Base-by-base conservation (phyloP, 495 filamentous ascomycete genomes). In the Penicillium fimorum region DNA sequence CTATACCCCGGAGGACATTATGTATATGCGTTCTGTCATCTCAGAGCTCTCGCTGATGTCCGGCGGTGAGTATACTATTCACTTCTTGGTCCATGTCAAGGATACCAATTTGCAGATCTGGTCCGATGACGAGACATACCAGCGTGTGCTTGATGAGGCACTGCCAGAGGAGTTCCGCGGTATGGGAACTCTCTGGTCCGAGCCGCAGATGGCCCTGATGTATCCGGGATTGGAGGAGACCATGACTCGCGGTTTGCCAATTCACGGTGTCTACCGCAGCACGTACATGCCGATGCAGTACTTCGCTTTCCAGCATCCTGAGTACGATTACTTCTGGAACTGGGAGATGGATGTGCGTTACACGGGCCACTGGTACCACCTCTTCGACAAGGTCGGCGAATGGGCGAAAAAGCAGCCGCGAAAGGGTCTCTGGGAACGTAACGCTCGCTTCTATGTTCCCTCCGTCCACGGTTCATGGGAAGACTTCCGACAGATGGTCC, bases 301-400 rank as follows among this genome's bases (percentile, higher is more conserved):
- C 69, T 98, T 96, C 64, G 87, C 93, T 15, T 84, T 90, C 60
- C 82, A 84, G 40, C 94, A 98, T 68, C 89, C 90, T 0, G 92
- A 97, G 66, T 98, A 94, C 66, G 95, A 97, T 55, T 90, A 86
- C 72, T 89, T 93, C 72, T 98, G 94, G 94, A 92, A 98, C 64
- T 97, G 92, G 92, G 94, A 98, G 72, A 96, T 97, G 87, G 94
- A 98, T 65, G 85, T 91, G 35, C 87, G 94, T 4, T 96, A 96
- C 69, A 96, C 88, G 0, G 95, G 94, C n/a, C 92, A 98, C 70
- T 96, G 87, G 79, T 94, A 96, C 70, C 87, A 96, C 60, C 77
- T 97, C 24, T 89, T 97, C 65, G 80, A 86, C 61, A 85, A 86
- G 63, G 73, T 94, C 38, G 76, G 78, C 41, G 71, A 66, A 27